phyloP scores from a whole-genome alignment of 345 rosid genomes.

The Salix viminalis region DNA sequence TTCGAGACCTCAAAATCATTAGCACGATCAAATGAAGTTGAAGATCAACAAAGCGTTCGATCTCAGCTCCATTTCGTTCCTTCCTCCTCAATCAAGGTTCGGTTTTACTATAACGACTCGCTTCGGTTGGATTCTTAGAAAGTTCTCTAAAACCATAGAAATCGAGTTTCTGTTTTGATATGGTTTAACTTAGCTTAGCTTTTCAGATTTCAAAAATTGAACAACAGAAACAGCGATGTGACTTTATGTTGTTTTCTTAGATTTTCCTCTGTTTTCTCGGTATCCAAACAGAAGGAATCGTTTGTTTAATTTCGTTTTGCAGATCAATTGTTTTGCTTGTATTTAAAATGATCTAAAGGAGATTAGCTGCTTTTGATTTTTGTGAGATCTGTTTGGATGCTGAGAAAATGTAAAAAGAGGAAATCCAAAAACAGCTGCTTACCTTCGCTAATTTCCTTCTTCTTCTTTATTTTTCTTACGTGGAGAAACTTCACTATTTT shows the following conservation, averaged over 20 bases:
- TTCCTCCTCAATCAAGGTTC: constrained; percentile 84
- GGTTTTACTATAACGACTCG: background rate
- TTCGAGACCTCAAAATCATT: background rate
- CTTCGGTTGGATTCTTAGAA: constrained; percentile 12
- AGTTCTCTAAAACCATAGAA: background rate
- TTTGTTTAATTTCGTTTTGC: background rate
- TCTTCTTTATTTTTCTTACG: too few species aligned
- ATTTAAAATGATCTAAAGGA: constrained; percentile 4
- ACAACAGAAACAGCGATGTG: background rate
- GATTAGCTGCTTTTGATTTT: background rate
- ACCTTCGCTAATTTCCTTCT: background rate
- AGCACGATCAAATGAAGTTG: constrained; percentile 55
- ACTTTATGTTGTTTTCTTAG: background rate
- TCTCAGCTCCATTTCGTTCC: constrained; percentile 77
- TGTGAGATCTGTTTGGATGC: constrained; percentile 13
- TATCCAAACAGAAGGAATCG: background rate
- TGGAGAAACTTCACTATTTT: background rate
- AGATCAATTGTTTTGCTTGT: background rate
- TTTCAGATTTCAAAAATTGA: background rate
- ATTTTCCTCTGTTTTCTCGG: background rate
- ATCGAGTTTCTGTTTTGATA: background rate
- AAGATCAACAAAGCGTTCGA: constrained; percentile 88
- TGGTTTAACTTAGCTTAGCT: background rate
- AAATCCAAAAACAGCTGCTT: background rate
- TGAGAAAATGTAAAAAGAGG: background rate